These are phyloP conservation scores for Sarocladium oryzae DNA, from an alignment of 2,329 filamentous ascomycete genomes.

Conservation along the genomic window DNA sequence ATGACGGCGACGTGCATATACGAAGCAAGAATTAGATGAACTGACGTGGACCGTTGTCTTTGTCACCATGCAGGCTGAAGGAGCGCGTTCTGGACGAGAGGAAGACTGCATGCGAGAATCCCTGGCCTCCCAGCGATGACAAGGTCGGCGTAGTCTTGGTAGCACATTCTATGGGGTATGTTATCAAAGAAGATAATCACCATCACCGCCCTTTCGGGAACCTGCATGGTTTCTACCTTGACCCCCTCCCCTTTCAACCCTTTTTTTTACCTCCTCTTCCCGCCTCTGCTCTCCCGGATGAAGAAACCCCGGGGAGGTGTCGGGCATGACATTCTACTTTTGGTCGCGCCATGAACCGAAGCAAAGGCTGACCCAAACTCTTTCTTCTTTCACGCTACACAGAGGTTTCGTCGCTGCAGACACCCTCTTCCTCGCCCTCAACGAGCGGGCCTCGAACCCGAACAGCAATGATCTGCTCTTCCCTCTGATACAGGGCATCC, in stretches of 20 bases:
- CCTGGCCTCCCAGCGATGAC: conserved; percentile 74
- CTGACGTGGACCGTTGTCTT: neutral
- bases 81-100: conserved; percentile 71
- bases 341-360: too few species aligned
- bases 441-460: conserved; percentile 48
- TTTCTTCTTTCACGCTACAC: conserved; percentile 1
- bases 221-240: neutral
- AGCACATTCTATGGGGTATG: conserved; percentile 73
- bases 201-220: too few species aligned
- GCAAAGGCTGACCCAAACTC: neutral
- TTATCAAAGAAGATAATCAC: too few species aligned
- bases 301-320: too few species aligned
- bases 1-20: conserved; percentile 1
- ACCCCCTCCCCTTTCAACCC: neutral
- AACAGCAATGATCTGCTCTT: conserved; percentile 50
- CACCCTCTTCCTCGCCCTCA: conserved; percentile 63
- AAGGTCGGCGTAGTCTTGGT: conserved; percentile 72
- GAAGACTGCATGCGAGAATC: conserved; percentile 62
- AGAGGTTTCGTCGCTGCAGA: conserved; percentile 80
- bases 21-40: too few species aligned
- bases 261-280: too few species aligned
- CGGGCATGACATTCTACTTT: too few species aligned
- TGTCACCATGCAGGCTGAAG: conserved; percentile 54
- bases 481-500: conserved; percentile 71
- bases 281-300: too few species aligned